Evolutionary conservation across 768 basidiomycete genomes (phyloP).

Genomic region (Lactarius quietus): DNA sequence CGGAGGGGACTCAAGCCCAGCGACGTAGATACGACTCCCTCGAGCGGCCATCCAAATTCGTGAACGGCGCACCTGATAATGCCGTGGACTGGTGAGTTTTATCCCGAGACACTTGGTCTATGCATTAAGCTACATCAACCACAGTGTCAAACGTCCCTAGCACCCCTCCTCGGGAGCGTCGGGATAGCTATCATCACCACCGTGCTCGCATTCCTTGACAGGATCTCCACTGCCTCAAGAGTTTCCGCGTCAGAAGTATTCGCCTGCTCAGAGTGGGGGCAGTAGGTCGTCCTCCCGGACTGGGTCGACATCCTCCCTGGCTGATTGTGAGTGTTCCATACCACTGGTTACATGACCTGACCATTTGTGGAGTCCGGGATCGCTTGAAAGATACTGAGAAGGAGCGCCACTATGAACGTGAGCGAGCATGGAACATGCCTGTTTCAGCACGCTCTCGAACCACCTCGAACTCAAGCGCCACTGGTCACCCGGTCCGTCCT

Average conservation of each 20-base stretch:
- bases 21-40: conserved; percentile 19
- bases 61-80: neutral
- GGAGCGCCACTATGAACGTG: conserved; percentile 40
- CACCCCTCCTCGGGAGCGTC: conserved; percentile 20
- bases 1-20: neutral
- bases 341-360: neutral
- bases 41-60: neutral
- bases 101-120: neutral
- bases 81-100: conserved; percentile 12
- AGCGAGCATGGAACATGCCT: conserved; percentile 50
- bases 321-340: conserved; percentile 24
- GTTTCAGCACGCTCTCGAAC: conserved; percentile 36
- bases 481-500: conserved; percentile 35
- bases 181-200: conserved; percentile 27
- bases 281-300: conserved; percentile 21
- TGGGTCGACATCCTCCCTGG: conserved; percentile 20
- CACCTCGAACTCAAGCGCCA: conserved; percentile 31
- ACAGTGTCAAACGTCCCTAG: conserved; percentile 6
- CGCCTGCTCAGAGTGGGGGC: conserved; percentile 14
- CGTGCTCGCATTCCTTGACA: conserved; percentile 24
- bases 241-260: conserved; percentile 18
- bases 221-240: conserved; percentile 26
- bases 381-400: conserved; percentile 32
- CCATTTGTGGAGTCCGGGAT: conserved; percentile 28
- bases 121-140: neutral